phyloP scores from a whole-genome alignment of 2,329 filamentous ascomycete species.

The Colletotrichum graminicola region DNA sequence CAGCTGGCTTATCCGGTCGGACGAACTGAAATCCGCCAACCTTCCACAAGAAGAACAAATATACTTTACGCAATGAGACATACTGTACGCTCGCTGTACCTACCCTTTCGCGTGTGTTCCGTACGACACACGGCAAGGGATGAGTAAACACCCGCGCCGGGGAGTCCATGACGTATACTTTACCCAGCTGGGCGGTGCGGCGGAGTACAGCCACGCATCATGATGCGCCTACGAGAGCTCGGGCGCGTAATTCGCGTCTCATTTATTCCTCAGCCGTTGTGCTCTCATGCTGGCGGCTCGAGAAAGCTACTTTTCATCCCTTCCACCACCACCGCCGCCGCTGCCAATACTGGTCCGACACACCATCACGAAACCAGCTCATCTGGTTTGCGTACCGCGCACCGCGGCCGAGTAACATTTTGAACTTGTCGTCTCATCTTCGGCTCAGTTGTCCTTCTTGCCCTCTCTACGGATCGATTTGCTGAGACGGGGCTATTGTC shows the following conservation, averaged over 20 bases:
- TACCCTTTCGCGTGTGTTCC: constrained; percentile 5
- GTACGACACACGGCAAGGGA: constrained; percentile 3
- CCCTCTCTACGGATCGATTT: not conserved
- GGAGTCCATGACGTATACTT: constrained; percentile 36
- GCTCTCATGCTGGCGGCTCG: constrained; percentile 14
- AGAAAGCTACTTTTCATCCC: constrained; percentile 21
- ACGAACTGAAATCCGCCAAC: not conserved
- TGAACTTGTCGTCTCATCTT: constrained; percentile 34
- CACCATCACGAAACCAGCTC: not conserved
- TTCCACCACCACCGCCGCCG: not conserved
- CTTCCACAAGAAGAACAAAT: constrained; percentile 7
- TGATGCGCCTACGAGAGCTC: constrained; percentile 7
- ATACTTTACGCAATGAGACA: constrained; percentile 19
- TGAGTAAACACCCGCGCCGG: not conserved
- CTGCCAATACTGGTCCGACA: not conserved
- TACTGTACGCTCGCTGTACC: not conserved
- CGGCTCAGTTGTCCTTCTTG: constrained; percentile 9
- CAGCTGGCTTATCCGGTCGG: not conserved
- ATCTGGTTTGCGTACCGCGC: not conserved
- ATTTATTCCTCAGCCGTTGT: constrained; percentile 28
- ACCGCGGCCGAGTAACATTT: not conserved
- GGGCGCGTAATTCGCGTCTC: not conserved
- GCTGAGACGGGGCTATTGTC: not conserved
- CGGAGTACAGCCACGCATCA: constrained; percentile 14
- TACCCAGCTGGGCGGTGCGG: constrained; percentile 30